A percentile compares a stretch with the other conserved stretches of the same genome.
Evolutionary conservation across 106 monocot genomes (phyloP).

Genomic region (Dendrobium huoshanense): DNA sequence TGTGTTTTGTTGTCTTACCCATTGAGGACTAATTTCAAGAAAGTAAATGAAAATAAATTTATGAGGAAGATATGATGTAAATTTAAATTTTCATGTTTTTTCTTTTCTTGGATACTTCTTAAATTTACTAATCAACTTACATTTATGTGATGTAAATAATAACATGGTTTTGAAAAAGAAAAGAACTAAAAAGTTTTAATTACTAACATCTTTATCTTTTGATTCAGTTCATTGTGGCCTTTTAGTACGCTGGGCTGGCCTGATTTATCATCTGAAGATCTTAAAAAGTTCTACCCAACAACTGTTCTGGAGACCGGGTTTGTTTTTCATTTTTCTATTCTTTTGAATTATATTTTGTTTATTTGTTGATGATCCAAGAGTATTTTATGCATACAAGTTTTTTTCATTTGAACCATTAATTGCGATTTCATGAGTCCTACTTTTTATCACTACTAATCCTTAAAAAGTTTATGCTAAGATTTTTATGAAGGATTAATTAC

Average conservation of each 20-base stretch:
- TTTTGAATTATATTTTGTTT: neutral
- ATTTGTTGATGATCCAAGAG: neutral
- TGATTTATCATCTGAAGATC: slow-evolving; percentile 78
- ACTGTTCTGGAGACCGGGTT: slow-evolving; percentile 97
- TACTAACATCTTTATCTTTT: slow-evolving; percentile 17
- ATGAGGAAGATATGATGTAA: neutral
- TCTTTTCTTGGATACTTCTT: neutral
- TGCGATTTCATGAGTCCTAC: neutral
- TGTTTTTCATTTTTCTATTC: slow-evolving; percentile 15
- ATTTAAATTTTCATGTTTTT: neutral
- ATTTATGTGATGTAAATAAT: neutral
- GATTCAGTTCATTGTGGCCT: slow-evolving; percentile 90
- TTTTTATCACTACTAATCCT: neutral
- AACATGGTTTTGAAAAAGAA: neutral
- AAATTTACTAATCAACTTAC: neutral
- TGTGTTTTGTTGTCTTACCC: neutral
- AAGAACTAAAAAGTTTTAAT: neutral
- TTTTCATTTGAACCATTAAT: neutral
- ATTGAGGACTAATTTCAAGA: neutral
- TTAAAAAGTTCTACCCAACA: slow-evolving; percentile 82
- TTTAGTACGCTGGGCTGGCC: slow-evolving; percentile 99
- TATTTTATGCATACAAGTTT: neutral
- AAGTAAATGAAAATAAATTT: neutral
- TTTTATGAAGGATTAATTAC: neutral
- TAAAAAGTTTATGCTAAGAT: neutral